These are phyloP conservation scores for Fusarium vanettenii DNA, from an alignment of 2,329 filamentous ascomycete genomes.

Conservation along the genomic window DNA sequence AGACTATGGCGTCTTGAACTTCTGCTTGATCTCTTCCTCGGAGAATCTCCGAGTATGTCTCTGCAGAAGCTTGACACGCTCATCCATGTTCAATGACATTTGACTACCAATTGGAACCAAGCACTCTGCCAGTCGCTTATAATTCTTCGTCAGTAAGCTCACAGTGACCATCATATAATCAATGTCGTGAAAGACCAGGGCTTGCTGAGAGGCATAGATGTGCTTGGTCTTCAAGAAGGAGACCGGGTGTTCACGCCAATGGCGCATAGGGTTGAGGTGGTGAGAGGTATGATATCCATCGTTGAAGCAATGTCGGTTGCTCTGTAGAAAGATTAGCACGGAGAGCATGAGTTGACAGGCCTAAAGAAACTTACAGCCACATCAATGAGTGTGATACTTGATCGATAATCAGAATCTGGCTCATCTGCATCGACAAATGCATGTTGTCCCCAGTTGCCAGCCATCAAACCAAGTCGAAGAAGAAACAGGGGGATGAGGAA, in stretches of 20 bases:
- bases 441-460: constrained; percentile 88
- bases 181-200: constrained; percentile 83
- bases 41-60: constrained; percentile 40
- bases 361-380: constrained; percentile 69
- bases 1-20: constrained; percentile 28
- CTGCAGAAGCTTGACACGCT: constrained; percentile 34
- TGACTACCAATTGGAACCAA: constrained; percentile 81
- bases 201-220: constrained; percentile 73
- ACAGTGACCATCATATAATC: constrained; percentile 83
- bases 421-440: constrained; percentile 81
- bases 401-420: constrained; percentile 81
- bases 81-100: constrained; percentile 70
- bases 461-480: constrained; percentile 79
- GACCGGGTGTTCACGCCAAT: constrained; percentile 84
- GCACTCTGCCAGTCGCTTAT: constrained; percentile 74
- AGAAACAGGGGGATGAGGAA: constrained; percentile 74
- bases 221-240: constrained; percentile 78
- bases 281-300: constrained; percentile 87
- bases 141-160: constrained; percentile 76
- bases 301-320: constrained; percentile 85
- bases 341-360: background rate
- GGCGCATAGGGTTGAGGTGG: constrained; percentile 80
- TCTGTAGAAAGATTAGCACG: constrained; percentile 59
- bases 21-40: constrained; percentile 39
- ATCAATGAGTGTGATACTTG: constrained; percentile 83